Percentiles rank a stretch among this genome's conserved stretches.
phyloP scores from a whole-genome alignment of 1,139 yeast genomes.

The Debaryomycetaceae sp. region DNA sequence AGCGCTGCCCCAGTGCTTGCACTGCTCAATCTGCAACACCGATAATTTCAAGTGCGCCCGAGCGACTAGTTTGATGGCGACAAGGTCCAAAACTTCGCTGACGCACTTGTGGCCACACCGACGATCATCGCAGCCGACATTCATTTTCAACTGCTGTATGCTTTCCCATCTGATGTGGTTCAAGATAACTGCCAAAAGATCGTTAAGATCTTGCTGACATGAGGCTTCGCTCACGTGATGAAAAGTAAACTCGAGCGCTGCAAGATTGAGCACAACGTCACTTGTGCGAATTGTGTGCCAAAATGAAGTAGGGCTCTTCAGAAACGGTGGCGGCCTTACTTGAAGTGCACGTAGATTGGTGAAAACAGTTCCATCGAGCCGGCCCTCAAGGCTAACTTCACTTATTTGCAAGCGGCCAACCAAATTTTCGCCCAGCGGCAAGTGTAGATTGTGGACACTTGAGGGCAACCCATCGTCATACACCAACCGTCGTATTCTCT shows the following conservation, averaged over 20 bases:
- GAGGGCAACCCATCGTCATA: slow-evolving; percentile 11
- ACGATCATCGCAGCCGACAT: slow-evolving; percentile 40
- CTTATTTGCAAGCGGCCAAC: no score
- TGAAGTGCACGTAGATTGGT: no score
- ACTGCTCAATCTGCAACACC: slow-evolving; percentile 2
- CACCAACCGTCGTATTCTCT: slow-evolving; percentile 13
- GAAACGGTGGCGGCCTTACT: no score
- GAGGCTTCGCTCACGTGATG: no score
- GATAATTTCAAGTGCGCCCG: not conserved
- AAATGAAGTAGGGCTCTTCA: no score
- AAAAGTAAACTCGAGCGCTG: no score
- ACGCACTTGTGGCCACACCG: slow-evolving; percentile 41
- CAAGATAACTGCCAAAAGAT: no score
- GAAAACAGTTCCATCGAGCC: no score
- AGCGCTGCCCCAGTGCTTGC: not conserved
- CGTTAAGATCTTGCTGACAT: slow-evolving; percentile 1
- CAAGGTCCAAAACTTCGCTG: slow-evolving; percentile 25
- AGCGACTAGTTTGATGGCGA: slow-evolving; percentile 2
- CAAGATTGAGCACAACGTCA: no score
- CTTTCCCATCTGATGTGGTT: slow-evolving; percentile 2
- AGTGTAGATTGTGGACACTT: not conserved
- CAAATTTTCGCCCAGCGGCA: no score
- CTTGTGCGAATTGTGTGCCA: no score
- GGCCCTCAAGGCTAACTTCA: no score
- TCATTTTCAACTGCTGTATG: slow-evolving; percentile 26